Base-by-base conservation (phyloP, 2,329 filamentous ascomycete species). In the Nakataea oryzae region DNA sequence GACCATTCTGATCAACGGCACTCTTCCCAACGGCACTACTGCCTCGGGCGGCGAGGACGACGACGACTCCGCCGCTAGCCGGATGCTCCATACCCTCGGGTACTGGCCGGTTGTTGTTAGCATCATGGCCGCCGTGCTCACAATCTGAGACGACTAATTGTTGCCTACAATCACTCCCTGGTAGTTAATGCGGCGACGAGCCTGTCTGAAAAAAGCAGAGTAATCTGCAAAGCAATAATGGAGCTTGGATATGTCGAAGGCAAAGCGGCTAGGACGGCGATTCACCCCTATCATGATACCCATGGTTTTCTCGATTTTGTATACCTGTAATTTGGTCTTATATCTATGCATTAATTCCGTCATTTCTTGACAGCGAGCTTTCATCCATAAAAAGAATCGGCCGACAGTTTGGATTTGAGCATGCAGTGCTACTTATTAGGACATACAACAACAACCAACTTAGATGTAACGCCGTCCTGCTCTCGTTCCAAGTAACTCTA, bases 1-100 rank as follows among this genome's bases (percentile, higher is more conserved):
- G 65, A 87, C 83, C 1, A 81, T 95, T 50, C 77, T 90, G 32
- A 75, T 93, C 70, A 91, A 92, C 71, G 90, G 90, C n/a, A 89
- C 87, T 0, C 75, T 93, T 3, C 83, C 86, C 32, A 88, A 89
- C 66, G 85, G 84, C 59, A 89, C 86, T 0, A 86, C 84, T 0
- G 78, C 80, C 0, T 64, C 76, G 3, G 78, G 77, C 14, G 80
- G 77, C 29, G 74, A 71, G 17, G 77, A 78, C 1, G 71, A 74
- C 58, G 71, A 78, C 9, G 69, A 69, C 57, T 66, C 64, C 54
- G 72, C 66, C 26, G 74, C 73, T n/a, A 75, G 66, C 26, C 66
- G 69, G 73, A 32, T 79, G 54, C 67, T 75, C 2, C 69, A 77
- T 63, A 67, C 74, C 1, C 70, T 75, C 5, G 81, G 81, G 30